Percentiles rank a stretch among this genome's conserved stretches.
Conservation (phyloP, 2,329 filamentous ascomycete genomes). For the Ophiostoma perfectum region DNA sequence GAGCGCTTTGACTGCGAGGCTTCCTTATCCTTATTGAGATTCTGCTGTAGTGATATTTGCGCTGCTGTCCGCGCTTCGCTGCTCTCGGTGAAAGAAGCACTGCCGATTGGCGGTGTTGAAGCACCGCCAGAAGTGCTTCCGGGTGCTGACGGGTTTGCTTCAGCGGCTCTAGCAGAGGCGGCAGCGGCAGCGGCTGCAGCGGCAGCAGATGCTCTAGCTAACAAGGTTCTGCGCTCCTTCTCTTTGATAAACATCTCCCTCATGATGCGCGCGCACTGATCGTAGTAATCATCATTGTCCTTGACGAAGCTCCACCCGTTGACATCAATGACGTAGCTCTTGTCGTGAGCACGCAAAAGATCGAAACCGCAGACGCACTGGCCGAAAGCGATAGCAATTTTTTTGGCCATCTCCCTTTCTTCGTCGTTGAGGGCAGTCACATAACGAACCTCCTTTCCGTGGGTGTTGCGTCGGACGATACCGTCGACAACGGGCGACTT, state of each 20-base stretch:
- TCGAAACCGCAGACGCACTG: constrained; percentile 96
- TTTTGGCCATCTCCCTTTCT: constrained; percentile 80
- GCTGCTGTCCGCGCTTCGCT: constrained; percentile 24
- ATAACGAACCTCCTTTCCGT: constrained; percentile 94
- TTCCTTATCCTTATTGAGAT: constrained; percentile 31
- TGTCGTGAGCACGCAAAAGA: constrained; percentile 76
- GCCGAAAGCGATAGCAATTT: constrained; percentile 86
- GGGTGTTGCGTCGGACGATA: constrained; percentile 88
- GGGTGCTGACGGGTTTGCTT: constrained; percentile 23
- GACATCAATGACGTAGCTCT: constrained; percentile 96
- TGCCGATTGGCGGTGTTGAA: constrained; percentile 30
- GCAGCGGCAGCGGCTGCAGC: constrained; percentile 23
- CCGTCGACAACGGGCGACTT: constrained; percentile 98
- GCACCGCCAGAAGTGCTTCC: constrained; percentile 26
- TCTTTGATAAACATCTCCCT: constrained; percentile 84
- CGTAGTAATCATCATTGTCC: constrained; percentile 97
- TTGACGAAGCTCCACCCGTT: constrained; percentile 99
- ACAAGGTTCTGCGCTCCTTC: constrained; percentile 47
- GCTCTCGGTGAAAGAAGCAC: constrained; percentile 9
- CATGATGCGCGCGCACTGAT: constrained; percentile 79
- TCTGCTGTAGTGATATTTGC: constrained; percentile 23
- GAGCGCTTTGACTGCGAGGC: constrained; percentile 13
- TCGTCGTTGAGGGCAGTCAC: constrained; percentile 77
- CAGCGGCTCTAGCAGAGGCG: constrained; percentile 31
- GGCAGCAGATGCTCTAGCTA: constrained; percentile 22